Evolutionary conservation across 805 yeast species (phyloP).

Genomic region (Scheffersomyces lignosus): DNA sequence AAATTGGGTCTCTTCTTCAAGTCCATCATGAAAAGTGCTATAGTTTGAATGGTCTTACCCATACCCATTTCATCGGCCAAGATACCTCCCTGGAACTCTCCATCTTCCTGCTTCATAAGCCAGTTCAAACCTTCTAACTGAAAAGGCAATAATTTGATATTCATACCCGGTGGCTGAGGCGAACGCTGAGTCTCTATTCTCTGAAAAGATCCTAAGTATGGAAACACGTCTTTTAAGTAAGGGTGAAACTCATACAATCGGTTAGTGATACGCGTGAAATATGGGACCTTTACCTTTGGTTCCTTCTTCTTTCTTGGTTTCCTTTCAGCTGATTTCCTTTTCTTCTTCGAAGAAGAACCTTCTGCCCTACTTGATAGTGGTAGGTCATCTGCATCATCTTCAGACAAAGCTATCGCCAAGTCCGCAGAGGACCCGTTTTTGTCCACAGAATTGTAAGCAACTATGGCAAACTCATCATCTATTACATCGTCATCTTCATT

Average conservation of each 20-base stretch:
- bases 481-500: slow-evolving; percentile 47
- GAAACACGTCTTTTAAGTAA: slow-evolving; percentile 69
- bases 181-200: slow-evolving; percentile 55
- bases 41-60: slow-evolving; percentile 98
- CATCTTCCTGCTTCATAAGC: slow-evolving; percentile 79
- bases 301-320: slow-evolving; percentile 32
- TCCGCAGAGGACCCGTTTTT: slow-evolving; percentile 22
- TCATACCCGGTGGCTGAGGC: slow-evolving; percentile 77
- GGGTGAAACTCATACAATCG: slow-evolving; percentile 78
- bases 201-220: slow-evolving; percentile 52
- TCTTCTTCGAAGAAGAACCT: slow-evolving; percentile 16
- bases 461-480: slow-evolving; percentile 30
- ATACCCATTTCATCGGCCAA: slow-evolving; percentile 99
- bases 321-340: slow-evolving; percentile 19
- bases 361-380: slow-evolving; percentile 12
- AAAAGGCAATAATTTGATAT: slow-evolving; percentile 75
- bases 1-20: slow-evolving; percentile 67
- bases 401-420: slow-evolving; percentile 27
- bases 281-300: slow-evolving; percentile 60
- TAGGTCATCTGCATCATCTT: slow-evolving; percentile 22
- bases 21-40: slow-evolving; percentile 79
- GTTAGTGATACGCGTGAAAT: slow-evolving; percentile 67
- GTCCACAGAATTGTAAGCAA: slow-evolving; percentile 13
- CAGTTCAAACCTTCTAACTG: slow-evolving; percentile 93
- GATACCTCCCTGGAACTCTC: slow-evolving; percentile 83